Base-by-base conservation (phyloP, 2,329 filamentous ascomycete species). In the Fulvia fulva region DNA sequence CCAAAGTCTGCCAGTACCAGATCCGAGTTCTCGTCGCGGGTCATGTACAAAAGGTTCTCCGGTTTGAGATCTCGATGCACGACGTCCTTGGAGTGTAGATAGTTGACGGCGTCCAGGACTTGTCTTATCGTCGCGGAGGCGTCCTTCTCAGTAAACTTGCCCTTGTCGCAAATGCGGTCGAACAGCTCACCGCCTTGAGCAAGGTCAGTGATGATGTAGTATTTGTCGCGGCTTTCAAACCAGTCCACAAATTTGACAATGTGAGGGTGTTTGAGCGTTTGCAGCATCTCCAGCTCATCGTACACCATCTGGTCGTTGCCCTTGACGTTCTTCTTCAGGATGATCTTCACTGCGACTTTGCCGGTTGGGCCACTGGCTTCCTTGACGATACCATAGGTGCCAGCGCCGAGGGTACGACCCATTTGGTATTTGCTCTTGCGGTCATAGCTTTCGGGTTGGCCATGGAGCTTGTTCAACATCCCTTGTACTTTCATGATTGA, bases 211-310 rank as follows among this genome's bases (percentile, higher is more conserved):
- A 99, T 92, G 67, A 99, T 97, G 76, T 99, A 99, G 80, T 96
- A 99, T 80, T 99, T 99, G 81, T 99, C 94, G 78, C 91, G 90
- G 57, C 93, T 97, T 78, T 99, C 94, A 73, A 99, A 99, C 93
- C 94, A 99, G 75, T 99, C 94, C 67, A 94, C 89, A 73, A 99
- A 99, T 67, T 88, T 87, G 77, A 99, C 94, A 73, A 99, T 99
- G 76, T 97, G 91, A 54, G 91, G 89, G 74, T 99, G 94, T 72
- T 91, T 84, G 72, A 99, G 85, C 59, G 85, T 85, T 77, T 97
- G 91, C 64, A 99, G 83, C 86, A 99, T 91, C 66, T 91, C 84
- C 69, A 99, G 82, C 79, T 99, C 94, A 75, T 99, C 94, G 74
- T 96, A 94, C 43, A 99, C 94, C 94, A 99, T 99, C 75, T 88